Evolutionary conservation across 2,329 filamentous ascomycete species (phyloP).

Genomic region (Juglanconis sp.): DNA sequence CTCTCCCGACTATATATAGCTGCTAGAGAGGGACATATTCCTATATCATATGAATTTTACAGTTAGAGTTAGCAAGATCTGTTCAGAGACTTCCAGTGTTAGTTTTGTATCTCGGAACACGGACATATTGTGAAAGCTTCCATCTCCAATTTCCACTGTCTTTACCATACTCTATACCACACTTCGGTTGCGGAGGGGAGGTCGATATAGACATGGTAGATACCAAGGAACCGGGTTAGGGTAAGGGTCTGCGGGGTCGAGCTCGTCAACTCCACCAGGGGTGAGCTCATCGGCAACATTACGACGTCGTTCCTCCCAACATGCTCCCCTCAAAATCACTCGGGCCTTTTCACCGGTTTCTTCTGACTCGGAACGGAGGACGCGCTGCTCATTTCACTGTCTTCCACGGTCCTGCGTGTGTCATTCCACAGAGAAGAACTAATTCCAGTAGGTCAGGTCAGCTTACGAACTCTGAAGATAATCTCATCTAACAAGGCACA

Average conservation of each 20-base stretch:
- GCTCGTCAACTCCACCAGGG: conserved; percentile 1
- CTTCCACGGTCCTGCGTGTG: neutral
- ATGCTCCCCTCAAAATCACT: neutral
- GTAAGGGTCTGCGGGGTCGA: neutral
- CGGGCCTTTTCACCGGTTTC: neutral
- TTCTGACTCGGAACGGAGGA: neutral
- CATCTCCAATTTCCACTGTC: too few species aligned
- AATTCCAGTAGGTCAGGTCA: conserved; percentile 6
- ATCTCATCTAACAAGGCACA: neutral
- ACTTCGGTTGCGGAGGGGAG: too few species aligned
- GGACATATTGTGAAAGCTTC: too few species aligned
- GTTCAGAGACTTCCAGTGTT: too few species aligned
- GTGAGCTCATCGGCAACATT: conserved; percentile 3
- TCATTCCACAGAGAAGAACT: neutral
- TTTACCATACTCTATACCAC: too few species aligned
- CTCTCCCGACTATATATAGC: too few species aligned
- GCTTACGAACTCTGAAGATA: neutral
- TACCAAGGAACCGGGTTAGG: neutral
- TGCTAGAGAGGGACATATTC: too few species aligned
- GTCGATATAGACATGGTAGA: neutral
- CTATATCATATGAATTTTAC: too few species aligned
- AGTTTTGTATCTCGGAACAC: too few species aligned
- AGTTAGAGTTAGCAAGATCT: too few species aligned
- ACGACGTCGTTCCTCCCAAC: conserved; percentile 3
- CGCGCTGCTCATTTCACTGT: neutral